A percentile compares a stretch with the other conserved stretches of the same genome.
Evolutionary conservation across 306 rosid genomes (phyloP).

Genomic region (Sindora glabra): DNA sequence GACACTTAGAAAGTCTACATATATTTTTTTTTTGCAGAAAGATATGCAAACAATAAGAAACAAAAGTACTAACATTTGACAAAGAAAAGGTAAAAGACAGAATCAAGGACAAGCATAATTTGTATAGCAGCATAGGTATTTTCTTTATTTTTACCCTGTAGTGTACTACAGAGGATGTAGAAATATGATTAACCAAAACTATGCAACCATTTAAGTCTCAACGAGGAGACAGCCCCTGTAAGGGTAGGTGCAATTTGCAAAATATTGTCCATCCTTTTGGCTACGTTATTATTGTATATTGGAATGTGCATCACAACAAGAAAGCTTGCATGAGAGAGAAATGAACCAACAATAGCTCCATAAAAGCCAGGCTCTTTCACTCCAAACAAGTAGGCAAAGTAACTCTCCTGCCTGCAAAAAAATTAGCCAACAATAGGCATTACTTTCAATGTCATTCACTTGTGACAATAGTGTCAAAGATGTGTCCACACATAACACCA

Average conservation of each 20-base stretch:
- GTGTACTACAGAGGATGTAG: background rate
- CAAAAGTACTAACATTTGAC: background rate
- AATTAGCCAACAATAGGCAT: background rate
- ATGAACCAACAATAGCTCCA: slow-evolving; percentile 74
- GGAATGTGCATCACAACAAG: background rate
- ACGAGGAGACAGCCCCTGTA: too few relatives aligned
- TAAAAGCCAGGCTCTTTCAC: slow-evolving; percentile 78
- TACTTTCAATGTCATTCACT: background rate
- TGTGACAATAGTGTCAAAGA: background rate
- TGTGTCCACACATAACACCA: background rate
- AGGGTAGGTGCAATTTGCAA: too few relatives aligned
- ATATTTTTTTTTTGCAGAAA: too few relatives aligned
- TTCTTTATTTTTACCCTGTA: too few relatives aligned
- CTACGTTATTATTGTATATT: too few relatives aligned
- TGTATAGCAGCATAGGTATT: background rate
- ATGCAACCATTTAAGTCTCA: too few relatives aligned
- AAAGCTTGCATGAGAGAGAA: background rate
- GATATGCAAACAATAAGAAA: background rate
- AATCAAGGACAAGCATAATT: background rate
- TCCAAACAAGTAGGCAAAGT: slow-evolving; percentile 86
- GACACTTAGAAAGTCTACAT: background rate
- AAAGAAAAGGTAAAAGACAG: background rate
- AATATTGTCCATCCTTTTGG: too few relatives aligned
- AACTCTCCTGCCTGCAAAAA: slow-evolving; percentile 72
- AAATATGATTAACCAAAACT: background rate